Evolutionary conservation across 495 filamentous ascomycete genomes (phyloP).

Genomic region (Hypomontagnella submonticulosa): DNA sequence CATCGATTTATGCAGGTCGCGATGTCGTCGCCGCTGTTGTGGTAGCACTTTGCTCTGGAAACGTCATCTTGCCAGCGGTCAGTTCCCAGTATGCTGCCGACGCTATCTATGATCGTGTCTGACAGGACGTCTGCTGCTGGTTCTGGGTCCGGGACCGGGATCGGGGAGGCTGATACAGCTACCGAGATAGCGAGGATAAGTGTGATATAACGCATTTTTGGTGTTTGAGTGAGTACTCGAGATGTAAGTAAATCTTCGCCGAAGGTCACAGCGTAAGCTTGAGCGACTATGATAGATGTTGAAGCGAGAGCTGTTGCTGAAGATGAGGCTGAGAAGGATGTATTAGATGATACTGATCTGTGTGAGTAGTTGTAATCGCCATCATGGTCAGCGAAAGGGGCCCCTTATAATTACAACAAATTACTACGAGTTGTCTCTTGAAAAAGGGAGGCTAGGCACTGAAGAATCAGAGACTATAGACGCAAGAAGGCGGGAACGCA

Average conservation of each 20-base stretch:
- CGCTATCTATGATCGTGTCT: constrained; percentile 8
- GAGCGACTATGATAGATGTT: constrained; percentile 1
- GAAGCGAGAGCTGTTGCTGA: background rate
- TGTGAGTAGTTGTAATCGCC: background rate
- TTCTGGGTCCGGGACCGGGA: constrained; percentile 2
- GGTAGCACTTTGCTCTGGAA: constrained; percentile 4
- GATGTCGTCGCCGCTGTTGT: background rate
- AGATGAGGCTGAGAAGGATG: constrained; percentile 1
- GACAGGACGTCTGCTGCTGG: constrained; percentile 2
- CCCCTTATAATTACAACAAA: constrained; percentile 18
- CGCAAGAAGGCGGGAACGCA: constrained; percentile 16
- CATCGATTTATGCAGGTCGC: constrained; percentile 23
- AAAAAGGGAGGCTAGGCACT: constrained; percentile 26
- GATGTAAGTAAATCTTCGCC: background rate
- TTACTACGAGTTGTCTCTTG: background rate
- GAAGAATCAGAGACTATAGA: constrained; percentile 24
- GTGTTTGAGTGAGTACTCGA: background rate
- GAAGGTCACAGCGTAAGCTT: background rate
- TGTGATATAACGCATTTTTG: constrained; percentile 28
- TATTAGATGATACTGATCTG: constrained; percentile 16
- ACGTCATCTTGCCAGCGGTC: background rate
- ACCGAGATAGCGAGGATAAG: constrained; percentile 27
- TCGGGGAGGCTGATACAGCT: constrained; percentile 21
- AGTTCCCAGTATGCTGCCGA: constrained; percentile 14
- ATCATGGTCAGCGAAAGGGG: background rate